Evolutionary conservation across 306 rosid genomes (phyloP), one percentile per base, ranked within the genome.

Genomic region (Vigna angularis): DNA sequence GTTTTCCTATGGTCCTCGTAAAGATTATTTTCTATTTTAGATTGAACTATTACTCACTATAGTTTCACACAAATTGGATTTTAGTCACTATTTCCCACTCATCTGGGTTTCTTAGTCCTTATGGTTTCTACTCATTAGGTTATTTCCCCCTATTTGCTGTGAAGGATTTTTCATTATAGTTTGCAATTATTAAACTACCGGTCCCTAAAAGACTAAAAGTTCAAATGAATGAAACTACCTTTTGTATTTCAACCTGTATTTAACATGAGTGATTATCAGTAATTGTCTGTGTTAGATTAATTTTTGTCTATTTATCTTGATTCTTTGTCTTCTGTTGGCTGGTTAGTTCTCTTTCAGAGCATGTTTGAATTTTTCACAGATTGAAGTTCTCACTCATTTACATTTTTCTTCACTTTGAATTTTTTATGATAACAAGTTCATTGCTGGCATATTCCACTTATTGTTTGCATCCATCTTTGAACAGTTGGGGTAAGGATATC

Each of bases 401-500:
- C 49, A 47, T 38, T 52, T 70, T 15, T 71, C 48, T 30, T 24
- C 57, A 74, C 66, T 15, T 38, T 3, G 32, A 70, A 6, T 14
- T 30, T 20, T 13, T 75, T 75, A n/a, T 64, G 17, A 66, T 6
- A 44, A 9, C 57, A 5, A 22, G 72, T 16, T 3, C 42, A 75
- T 83, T 65, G 55, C 20, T 32, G 6, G 20, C 53, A 47, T 62
- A 49, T 44, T 74, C n/a, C 57, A 44, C 64, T 26, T 62, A 53
- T 55, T 81, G 73, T 50, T 84, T 18, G 57, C 62, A 14, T 58
- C 81, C 32, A 38, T 58, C 66, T 79, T 81, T 73, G 53, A 86
- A 76, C 89, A 94, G 98, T 68, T 94, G 98, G 96, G 98, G 92
- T 52, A 86, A 88, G 66, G 94, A 94, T 75, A 82, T 92, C 72